Conservation (phyloP, 2,329 filamentous ascomycete species). For the Cercospora brassicicola region DNA sequence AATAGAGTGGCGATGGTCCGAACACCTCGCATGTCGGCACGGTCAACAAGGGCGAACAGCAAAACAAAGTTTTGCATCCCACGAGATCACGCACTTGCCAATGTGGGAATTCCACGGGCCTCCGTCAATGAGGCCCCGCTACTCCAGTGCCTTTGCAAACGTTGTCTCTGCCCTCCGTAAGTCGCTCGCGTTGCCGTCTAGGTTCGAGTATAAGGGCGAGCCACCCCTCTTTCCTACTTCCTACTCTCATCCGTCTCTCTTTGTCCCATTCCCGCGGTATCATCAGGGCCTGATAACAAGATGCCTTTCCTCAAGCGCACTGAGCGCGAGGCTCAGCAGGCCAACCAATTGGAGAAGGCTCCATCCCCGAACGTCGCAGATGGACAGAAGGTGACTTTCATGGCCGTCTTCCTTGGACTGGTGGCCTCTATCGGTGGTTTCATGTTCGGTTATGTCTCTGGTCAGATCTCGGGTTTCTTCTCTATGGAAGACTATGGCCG, state of each 20-base stretch:
- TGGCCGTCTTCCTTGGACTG: conserved; percentile 55
- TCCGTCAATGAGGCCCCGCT: conserved; percentile 23
- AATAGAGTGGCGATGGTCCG: conserved; percentile 20
- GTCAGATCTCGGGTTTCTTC: conserved; percentile 56
- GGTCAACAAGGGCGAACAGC: conserved; percentile 14
- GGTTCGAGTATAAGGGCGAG: conserved; percentile 15
- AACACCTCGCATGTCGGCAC: conserved; percentile 17
- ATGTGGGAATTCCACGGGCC: conserved; percentile 25
- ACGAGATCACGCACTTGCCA: conserved; percentile 18
- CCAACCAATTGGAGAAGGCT: conserved; percentile 37
- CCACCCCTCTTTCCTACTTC: not conserved
- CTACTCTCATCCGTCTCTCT: conserved; percentile 8
- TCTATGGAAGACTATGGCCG: conserved; percentile 53
- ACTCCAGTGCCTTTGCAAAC: conserved; percentile 23
- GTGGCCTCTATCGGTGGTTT: conserved; percentile 57
- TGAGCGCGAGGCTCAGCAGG: conserved; percentile 36
- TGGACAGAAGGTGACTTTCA: conserved; percentile 37
- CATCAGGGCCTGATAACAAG: conserved; percentile 13
- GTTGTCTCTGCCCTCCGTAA: not conserved
- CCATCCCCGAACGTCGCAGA: conserved; percentile 25
- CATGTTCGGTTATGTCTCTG: conserved; percentile 55
- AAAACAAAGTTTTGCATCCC: conserved; percentile 21
- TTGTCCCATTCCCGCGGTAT: conserved; percentile 4
- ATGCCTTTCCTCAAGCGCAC: conserved; percentile 40
- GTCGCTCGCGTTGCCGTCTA: conserved; percentile 2